phyloP scores from a whole-genome alignment of 1,284 basidiomycete genomes.

The Termitomyces sp. region DNA sequence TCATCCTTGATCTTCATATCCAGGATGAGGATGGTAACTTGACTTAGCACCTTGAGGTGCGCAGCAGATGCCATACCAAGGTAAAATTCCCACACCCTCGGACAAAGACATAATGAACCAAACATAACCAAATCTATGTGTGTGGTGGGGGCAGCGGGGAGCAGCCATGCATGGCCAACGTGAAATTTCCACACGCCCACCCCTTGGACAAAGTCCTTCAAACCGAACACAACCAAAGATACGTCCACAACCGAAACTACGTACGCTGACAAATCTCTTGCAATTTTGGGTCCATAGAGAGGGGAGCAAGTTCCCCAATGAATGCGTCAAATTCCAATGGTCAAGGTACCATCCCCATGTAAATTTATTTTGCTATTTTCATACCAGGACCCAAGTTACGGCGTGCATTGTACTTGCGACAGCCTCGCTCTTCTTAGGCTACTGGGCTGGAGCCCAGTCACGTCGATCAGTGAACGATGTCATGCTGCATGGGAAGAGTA shows the following conservation, averaged over 20 bases:
- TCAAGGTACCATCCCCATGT: background rate
- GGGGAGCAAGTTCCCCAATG: background rate
- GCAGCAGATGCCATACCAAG: no score
- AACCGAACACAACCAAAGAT: no score
- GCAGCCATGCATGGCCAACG: no score
- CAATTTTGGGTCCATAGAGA: background rate
- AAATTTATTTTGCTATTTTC: background rate
- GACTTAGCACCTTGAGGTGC: background rate
- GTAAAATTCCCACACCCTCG: no score
- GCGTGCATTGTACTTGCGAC: constrained; percentile 21
- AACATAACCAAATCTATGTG: no score
- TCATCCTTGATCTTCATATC: background rate
- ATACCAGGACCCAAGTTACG: constrained; percentile 2
- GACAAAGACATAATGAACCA: no score
- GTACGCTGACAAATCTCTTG: no score
- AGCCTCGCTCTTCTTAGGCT: constrained; percentile 29
- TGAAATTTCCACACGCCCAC: no score
- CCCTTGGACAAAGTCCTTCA: no score
- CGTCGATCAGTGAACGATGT: constrained; percentile 13
- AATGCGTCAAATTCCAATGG: background rate
- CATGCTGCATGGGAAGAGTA: constrained; percentile 1
- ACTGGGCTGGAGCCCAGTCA: constrained; percentile 24
- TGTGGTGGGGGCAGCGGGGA: no score
- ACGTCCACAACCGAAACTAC: no score
- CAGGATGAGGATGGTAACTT: background rate